Base-by-base conservation (phyloP, 352 stramenopile species). In the Globisporangium takayamanum region DNA sequence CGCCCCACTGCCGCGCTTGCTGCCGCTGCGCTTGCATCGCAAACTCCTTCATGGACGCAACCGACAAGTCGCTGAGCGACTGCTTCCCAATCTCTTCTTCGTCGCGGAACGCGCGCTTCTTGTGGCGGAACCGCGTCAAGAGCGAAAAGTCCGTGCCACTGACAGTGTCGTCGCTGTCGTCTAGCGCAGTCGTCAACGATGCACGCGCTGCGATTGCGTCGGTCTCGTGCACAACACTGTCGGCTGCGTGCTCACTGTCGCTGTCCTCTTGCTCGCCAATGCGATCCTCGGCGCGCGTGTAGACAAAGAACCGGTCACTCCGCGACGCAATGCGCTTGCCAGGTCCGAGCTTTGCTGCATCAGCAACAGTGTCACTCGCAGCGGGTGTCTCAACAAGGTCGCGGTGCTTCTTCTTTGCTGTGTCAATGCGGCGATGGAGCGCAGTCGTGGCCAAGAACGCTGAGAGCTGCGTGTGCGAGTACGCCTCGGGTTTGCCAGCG, bases 401-500 rank as follows among this genome's bases (percentile, higher is more conserved):
- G 11, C 88, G 70, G 1, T 69, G 72, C 50, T 87, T 84, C 60
- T 88, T 72, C 33, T 86, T 78, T 0, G 75, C 78, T 10, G 70
- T 72, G 61, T 78, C 73, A 33, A 95, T 83, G 11, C 74, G 73
- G 36, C 91, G 76, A 67, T 98, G 98, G 12, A 99, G 66, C 30
- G 77, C 72, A 46, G 81, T 96, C 0, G 80, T 94, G 51, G 90
- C 87, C 28, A 99, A 69, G 70, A 99, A 99, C 52, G 97, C 96
- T 2, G 80, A 72, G 36, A 99, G 80, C 62, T 99, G 97, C 18
- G 87, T 93, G n/a, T 84, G 72, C 20, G 95, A 99, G 76, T 99
- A 99, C 37, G 88, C 84, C 26, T 96, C 80, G 0, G 96, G 94
- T 56, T 99, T 88, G 1, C 87, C 92, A 2, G 97, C 97, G 0